A percentile compares a stretch with the other conserved stretches of the same genome.
Conservation (phyloP, 2,329 filamentous ascomycete genomes). For the Periconia macrospinosa region DNA sequence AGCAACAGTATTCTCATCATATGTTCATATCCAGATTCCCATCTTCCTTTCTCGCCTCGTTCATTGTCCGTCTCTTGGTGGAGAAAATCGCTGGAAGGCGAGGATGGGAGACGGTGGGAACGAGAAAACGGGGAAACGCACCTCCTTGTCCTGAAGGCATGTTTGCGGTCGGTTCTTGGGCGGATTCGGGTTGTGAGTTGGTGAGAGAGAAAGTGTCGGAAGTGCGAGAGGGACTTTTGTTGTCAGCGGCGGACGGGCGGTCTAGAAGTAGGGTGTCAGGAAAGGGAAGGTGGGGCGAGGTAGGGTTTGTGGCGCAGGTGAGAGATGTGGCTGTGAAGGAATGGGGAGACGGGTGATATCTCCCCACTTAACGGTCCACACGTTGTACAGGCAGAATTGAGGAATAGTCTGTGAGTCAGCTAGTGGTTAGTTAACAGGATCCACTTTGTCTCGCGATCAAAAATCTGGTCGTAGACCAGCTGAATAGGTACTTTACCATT, state of each 20-base stretch:
- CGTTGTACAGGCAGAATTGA: too few relatives aligned
- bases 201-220: background rate
- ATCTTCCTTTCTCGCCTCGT: background rate
- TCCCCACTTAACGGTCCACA: too few relatives aligned
- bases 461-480: background rate
- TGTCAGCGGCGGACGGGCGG: background rate
- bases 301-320: too few relatives aligned
- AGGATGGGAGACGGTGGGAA: background rate
- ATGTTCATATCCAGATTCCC: background rate
- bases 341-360: too few relatives aligned
- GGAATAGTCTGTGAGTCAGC: too few relatives aligned
- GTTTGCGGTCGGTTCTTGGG: slow-evolving; percentile 17
- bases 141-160: slow-evolving; percentile 57
- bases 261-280: background rate
- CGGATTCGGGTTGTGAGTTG: background rate
- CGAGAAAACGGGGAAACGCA: slow-evolving; percentile 26
- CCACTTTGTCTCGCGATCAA: too few relatives aligned
- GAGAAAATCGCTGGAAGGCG: background rate
- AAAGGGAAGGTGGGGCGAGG: background rate
- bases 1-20: background rate
- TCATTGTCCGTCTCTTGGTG: background rate
- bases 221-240: background rate
- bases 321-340: too few relatives aligned
- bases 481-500: too few relatives aligned
- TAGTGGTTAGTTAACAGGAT: too few relatives aligned